Evolutionary conservation across 306 rosid genomes (phyloP).

Genomic region (Cicer pinnatifidum): DNA sequence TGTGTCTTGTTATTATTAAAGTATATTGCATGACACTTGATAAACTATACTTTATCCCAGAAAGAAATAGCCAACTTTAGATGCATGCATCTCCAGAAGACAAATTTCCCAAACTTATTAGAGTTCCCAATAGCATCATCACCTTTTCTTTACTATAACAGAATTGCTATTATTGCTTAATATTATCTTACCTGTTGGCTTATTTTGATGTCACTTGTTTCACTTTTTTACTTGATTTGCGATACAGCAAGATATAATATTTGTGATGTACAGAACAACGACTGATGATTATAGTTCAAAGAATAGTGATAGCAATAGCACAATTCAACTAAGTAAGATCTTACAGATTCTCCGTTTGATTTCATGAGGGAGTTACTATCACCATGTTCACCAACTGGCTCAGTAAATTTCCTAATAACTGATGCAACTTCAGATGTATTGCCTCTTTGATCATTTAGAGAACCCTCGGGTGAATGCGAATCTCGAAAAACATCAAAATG

Average conservation of each 20-base stretch:
- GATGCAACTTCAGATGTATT: constrained; percentile 79
- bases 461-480: constrained; percentile 60
- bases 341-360: constrained; percentile 65
- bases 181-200: not conserved
- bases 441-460: constrained; percentile 75
- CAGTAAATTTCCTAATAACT: constrained; percentile 75
- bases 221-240: constrained; percentile 15
- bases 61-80: constrained; percentile 20
- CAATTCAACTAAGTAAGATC: constrained; percentile 48
- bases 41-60: constrained; percentile 1
- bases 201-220: constrained; percentile 35
- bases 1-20: not conserved
- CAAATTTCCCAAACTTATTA: constrained; percentile 19
- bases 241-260: constrained; percentile 1
- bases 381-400: constrained; percentile 67
- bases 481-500: constrained; percentile 89
- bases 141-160: constrained; percentile 3
- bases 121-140: constrained; percentile 37
- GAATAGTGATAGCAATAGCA: constrained; percentile 9
- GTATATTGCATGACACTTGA: constrained; percentile 12
- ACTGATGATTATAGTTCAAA: not conserved
- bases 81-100: constrained; percentile 24
- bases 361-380: constrained; percentile 50
- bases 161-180: constrained; percentile 19
- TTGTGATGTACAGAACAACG: constrained; percentile 11